Evolutionary conservation across 345 rosid species (phyloP).

Genomic region (Excoecaria cochinchinensis): DNA sequence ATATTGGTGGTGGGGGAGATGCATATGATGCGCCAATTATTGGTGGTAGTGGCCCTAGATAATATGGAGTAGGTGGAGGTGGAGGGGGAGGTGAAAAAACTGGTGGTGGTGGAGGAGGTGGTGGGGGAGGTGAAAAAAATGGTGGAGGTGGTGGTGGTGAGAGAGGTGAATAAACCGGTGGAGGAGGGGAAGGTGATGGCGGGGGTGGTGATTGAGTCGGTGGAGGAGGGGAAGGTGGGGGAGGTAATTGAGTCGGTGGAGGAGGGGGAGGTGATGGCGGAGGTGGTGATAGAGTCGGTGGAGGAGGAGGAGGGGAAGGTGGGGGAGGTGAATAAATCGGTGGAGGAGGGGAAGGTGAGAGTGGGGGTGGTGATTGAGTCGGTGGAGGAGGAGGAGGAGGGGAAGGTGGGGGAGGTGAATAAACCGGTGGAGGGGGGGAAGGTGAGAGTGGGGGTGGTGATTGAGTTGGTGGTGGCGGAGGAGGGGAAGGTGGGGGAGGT

Average conservation of each 20-base stretch:
- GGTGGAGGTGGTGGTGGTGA: slow-evolving; percentile 16
- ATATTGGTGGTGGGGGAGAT: slow-evolving; percentile 45
- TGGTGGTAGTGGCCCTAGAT: slow-evolving; percentile 35
- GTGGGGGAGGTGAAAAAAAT: slow-evolving; percentile 17
- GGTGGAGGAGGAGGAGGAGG: slow-evolving; percentile 21
- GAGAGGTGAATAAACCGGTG: slow-evolving; percentile 10
- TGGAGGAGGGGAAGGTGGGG: slow-evolving; percentile 21
- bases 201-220: slow-evolving; percentile 19
- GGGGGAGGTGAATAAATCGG: slow-evolving; percentile 16
- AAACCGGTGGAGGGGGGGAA: slow-evolving; percentile 10
- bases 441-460: slow-evolving; percentile 17
- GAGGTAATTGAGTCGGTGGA: neutral
- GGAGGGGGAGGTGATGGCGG: slow-evolving; percentile 17
- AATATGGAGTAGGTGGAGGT: slow-evolving; percentile 22
- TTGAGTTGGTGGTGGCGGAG: slow-evolving; percentile 16
- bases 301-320: too few species aligned
- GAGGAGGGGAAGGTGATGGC: slow-evolving; percentile 21
- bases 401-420: slow-evolving; percentile 25
- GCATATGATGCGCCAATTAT: slow-evolving; percentile 33
- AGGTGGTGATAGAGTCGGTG: slow-evolving; percentile 13
- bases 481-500: slow-evolving; percentile 29
- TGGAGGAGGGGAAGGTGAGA: slow-evolving; percentile 10
- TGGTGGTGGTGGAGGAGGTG: slow-evolving; percentile 21
- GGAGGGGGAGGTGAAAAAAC: slow-evolving; percentile 3
- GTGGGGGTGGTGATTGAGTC: slow-evolving; percentile 11